Base-by-base conservation (phyloP, 371 early-diverging fungal genomes). In the Syncephalastrum monosporum region DNA sequence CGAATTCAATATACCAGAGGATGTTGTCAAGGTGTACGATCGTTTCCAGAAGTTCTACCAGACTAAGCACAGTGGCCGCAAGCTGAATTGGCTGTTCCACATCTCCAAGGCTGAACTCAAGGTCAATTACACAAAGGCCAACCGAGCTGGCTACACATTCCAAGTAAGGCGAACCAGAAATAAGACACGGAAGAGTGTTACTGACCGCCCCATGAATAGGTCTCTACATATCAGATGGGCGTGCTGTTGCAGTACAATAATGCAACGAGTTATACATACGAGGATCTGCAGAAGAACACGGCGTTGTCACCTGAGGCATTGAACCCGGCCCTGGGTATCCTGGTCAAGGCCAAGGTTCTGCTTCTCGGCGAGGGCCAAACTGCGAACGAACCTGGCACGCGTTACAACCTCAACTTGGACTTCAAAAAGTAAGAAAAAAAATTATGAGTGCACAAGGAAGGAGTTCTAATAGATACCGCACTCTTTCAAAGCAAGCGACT, bases 81-180 rank as follows among this genome's bases (percentile, higher is more conserved):
- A 92, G 69, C 71, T 96, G 54, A 94, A 89, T 69, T 95, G 95
- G 95, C 77, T 94, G n/a, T 93, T 90, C 83, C 90, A 94, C 67
- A 71, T 90, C 29, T 89, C 90, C 38, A 91, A 90, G 64, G 95
- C 91, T 23, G 96, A 96, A 64, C 69, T 96, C 49, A 91, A 92
- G 70, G 87, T 93, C 25, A 87, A 82, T 60, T 93, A 91, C 64
- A 67, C 84, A 38, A 89, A 90, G 60, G 75, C 66, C 13, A 75
- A 62, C 64, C 92, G 89, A 69, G 68, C 82, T 1, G 82, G 85
- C 1, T 91, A 89, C 64, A 86, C 87, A 0, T 84, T 90, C 67
- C 83, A 87, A 79, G 86, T 84, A 71, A 33, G 1, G 59, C 57
- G 19, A 4, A 5, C 19, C 3, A 23, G 7, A 50, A 55, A 19